Evolutionary conservation across 345 rosid species (phyloP).

Genomic region (Brassica napus): Da-Ae NC_063434.1:10040001-10040500

Average conservation of each 20-base stretch:
- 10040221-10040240: constrained; percentile 87
- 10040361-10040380: constrained; percentile 92
- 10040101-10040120: constrained; percentile 93
- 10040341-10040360: constrained; percentile 20
- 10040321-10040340: constrained; percentile 8
- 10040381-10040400: constrained; percentile 70
- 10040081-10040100: constrained; percentile 87
- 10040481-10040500: constrained; percentile 67
- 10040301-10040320: neutral
- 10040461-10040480: constrained; percentile 96
- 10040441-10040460: constrained; percentile 51
- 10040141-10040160: constrained; percentile 42
- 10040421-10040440: constrained; percentile 67
- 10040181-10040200: constrained; percentile 5
- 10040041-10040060: constrained; percentile 81
- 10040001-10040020: constrained; percentile 21
- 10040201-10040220: constrained; percentile 45
- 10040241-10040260: constrained; percentile 89
- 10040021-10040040: constrained; percentile 27
- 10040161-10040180: neutral
- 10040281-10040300: constrained; percentile 10
- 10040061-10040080: constrained; percentile 98
- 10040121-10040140: constrained; percentile 83
- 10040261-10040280: constrained; percentile 88
- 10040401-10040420: constrained; percentile 63